A percentile compares a stretch with the other conserved stretches of the same genome.
Evolutionary conservation across 169 alveolate species (phyloP).

Genomic region (Prorocentrum cordatum): DNA sequence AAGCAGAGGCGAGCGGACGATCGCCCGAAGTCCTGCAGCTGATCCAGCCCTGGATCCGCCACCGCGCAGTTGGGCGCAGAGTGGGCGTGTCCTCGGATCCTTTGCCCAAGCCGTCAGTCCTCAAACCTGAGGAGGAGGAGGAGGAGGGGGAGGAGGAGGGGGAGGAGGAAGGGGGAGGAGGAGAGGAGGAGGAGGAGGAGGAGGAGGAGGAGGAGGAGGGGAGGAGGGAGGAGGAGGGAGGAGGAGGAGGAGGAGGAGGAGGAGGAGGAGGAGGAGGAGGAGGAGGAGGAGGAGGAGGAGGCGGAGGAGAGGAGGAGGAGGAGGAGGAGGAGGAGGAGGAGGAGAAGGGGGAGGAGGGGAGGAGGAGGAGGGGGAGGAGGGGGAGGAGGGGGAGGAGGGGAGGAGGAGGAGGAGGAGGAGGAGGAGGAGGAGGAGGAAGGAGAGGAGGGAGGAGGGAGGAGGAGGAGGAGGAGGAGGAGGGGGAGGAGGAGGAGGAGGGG

Average conservation of each 20-base stretch:
- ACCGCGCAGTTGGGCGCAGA: too few species aligned
- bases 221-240: background rate
- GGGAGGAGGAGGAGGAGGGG: background rate
- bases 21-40: too few species aligned
- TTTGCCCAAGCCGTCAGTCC: too few species aligned
- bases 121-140: too few species aligned
- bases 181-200: background rate
- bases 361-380: background rate
- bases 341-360: background rate
- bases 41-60: too few species aligned
- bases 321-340: background rate
- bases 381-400: background rate
- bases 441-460: background rate
- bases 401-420: background rate
- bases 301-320: background rate
- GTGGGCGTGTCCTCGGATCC: too few species aligned
- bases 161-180: background rate
- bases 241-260: background rate
- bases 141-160: background rate
- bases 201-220: background rate
- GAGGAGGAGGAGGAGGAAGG: background rate
- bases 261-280: background rate
- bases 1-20: too few species aligned
- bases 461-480: background rate
- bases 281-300: background rate